Evolutionary conservation across 495 filamentous ascomycete genomes (phyloP).

Genomic region (Penicillium nucicola): DNA sequence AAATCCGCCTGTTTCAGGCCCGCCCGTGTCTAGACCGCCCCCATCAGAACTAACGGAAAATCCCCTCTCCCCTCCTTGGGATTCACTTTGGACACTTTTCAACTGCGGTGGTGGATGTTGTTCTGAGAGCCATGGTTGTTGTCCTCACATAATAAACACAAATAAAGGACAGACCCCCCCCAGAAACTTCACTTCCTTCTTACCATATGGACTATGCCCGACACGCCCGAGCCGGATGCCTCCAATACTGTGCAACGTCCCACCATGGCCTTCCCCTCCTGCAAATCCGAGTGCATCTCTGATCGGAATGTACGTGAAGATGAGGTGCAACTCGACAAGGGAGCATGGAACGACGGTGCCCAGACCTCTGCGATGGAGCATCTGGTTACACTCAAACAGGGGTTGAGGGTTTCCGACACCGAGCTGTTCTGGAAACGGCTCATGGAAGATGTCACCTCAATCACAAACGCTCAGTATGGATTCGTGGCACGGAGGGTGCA

Average conservation of each 20-base stretch:
- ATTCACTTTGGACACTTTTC: background rate
- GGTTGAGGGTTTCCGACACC: constrained; percentile 50
- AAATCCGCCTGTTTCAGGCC: constrained; percentile 22
- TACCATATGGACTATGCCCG: constrained; percentile 36
- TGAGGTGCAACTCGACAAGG: constrained; percentile 48
- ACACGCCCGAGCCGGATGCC: constrained; percentile 37
- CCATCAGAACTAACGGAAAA: constrained; percentile 23
- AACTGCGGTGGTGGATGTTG: background rate
- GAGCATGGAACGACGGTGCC: constrained; percentile 44
- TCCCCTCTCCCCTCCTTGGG: constrained; percentile 23
- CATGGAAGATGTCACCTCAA: constrained; percentile 62
- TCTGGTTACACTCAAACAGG: constrained; percentile 60
- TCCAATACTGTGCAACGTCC: constrained; percentile 26
- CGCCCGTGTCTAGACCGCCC: constrained; percentile 27
- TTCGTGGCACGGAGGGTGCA: constrained; percentile 68
- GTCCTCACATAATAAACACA: constrained; percentile 16
- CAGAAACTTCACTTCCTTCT: background rate
- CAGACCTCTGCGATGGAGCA: constrained; percentile 63
- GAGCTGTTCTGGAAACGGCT: constrained; percentile 66
- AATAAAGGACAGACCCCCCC: constrained; percentile 5
- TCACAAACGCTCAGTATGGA: constrained; percentile 65
- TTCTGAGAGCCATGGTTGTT: constrained; percentile 31
- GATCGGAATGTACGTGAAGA: constrained; percentile 41
- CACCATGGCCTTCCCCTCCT: constrained; percentile 33
- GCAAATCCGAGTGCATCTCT: constrained; percentile 44